Evolutionary conservation across 2,329 filamentous ascomycete genomes (phyloP).

Genomic region (Alternaria incomplexa): DNA sequence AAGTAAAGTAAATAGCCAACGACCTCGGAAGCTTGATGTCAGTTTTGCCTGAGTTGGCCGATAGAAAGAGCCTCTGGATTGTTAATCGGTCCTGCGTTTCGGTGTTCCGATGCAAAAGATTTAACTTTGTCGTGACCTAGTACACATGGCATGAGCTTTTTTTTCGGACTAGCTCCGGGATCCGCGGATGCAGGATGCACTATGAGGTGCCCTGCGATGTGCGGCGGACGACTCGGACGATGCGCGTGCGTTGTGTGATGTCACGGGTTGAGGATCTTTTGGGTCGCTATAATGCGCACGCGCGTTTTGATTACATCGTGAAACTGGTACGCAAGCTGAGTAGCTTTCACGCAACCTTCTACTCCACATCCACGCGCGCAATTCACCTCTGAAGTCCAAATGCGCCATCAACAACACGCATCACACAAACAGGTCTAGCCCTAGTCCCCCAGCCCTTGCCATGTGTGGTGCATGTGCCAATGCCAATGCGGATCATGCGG

Average conservation of each 20-base stretch:
- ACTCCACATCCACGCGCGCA: not conserved
- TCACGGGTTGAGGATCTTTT: not conserved
- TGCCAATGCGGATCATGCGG: slow-evolving; percentile 11
- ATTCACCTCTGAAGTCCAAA: not conserved
- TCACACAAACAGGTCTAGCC: not conserved
- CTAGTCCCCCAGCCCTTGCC: not conserved
- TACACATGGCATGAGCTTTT: not conserved
- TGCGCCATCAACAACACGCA: not conserved
- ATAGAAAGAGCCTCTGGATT: not conserved
- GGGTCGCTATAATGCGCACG: not conserved
- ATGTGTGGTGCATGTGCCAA: not conserved
- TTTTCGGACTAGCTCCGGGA: slow-evolving; percentile 8
- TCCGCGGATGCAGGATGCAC: slow-evolving; percentile 2
- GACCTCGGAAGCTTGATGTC: not conserved
- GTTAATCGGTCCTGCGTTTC: not conserved
- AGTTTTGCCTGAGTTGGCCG: not conserved
- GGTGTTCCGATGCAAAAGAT: not conserved
- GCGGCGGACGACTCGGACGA: not conserved
- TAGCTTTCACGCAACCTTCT: not conserved
- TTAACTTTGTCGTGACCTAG: not conserved
- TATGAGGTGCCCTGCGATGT: not conserved
- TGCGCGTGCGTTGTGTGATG: not conserved
- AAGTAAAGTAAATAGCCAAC: not conserved
- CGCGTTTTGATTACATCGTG: not conserved
- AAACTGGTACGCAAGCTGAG: not conserved